A percentile compares a stretch with the other conserved stretches of the same genome.
These are phyloP conservation scores for Fusarium robinianum DNA, from an alignment of 2,329 filamentous ascomycete species.

Conservation along the genomic window DNA sequence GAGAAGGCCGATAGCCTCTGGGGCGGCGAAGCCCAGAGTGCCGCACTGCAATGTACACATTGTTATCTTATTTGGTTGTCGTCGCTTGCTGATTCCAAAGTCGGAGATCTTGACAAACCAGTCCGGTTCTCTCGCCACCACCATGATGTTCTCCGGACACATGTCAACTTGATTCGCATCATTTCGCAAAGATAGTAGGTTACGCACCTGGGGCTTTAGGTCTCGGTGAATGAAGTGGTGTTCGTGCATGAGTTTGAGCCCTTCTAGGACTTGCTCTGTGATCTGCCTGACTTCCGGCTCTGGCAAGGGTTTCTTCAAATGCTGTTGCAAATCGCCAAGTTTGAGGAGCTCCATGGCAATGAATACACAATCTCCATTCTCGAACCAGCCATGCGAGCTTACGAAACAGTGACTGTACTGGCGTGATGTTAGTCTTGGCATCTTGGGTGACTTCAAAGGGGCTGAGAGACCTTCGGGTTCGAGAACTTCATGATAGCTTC, in stretches of 20 bases:
- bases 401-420: conserved; percentile 4
- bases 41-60: not conserved
- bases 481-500: conserved; percentile 6
- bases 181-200: not conserved
- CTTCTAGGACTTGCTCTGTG: not conserved
- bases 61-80: not conserved
- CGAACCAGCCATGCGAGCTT: not conserved
- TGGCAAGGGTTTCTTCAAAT: not conserved
- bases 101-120: conserved; percentile 5
- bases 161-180: too few species aligned
- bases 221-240: conserved; percentile 3
- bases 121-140: not conserved
- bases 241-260: conserved; percentile 1
- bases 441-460: too few species aligned
- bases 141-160: conserved; percentile 13
- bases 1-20: not conserved
- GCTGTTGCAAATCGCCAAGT: conserved; percentile 1
- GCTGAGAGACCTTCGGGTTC: not conserved
- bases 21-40: not conserved
- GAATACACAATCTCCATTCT: not conserved
- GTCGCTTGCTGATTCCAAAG: conserved; percentile 8
- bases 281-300: not conserved
- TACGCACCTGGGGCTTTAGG: not conserved
- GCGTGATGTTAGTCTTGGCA: not conserved
- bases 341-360: conserved; percentile 3